These are phyloP conservation scores for Leccinellum luteum DNA, from an alignment of 768 basidiomycete genomes.

Conservation along the genomic window DNA sequence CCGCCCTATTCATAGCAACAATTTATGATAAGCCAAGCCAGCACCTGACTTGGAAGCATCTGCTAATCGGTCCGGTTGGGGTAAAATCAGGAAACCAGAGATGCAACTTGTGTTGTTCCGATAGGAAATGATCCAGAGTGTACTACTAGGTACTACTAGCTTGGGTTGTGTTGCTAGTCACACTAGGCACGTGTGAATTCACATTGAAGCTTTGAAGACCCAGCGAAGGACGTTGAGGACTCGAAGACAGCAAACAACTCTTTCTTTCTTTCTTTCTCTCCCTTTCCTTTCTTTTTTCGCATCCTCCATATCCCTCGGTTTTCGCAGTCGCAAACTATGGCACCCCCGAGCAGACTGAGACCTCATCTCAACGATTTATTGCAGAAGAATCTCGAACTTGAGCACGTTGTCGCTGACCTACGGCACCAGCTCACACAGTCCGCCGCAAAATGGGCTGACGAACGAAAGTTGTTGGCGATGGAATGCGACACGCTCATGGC, in stretches of 20 bases:
- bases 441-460: slow-evolving; percentile 29
- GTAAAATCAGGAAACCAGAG: not conserved
- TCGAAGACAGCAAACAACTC: not conserved
- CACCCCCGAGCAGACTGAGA: slow-evolving; percentile 24
- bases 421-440: slow-evolving; percentile 29
- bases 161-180: no score
- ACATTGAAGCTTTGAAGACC: not conserved
- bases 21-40: no score
- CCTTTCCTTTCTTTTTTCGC: not conserved
- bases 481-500: slow-evolving; percentile 28
- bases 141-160: no score
- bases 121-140: no score
- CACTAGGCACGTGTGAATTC: slow-evolving; percentile 15
- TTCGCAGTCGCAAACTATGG: slow-evolving; percentile 14
- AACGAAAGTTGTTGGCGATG: slow-evolving; percentile 22
- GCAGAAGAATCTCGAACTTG: slow-evolving; percentile 29
- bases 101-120: no score
- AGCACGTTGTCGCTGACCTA: slow-evolving; percentile 27
- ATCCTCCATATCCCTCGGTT: not conserved
- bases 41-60: no score
- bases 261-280: not conserved
- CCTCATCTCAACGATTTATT: slow-evolving; percentile 28
- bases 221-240: not conserved
- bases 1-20: slow-evolving; percentile 16
- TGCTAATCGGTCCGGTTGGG: not conserved